These are phyloP conservation scores for Penicillium waksmanii DNA, from an alignment of 495 filamentous ascomycete genomes.

Conservation along the genomic window DNA sequence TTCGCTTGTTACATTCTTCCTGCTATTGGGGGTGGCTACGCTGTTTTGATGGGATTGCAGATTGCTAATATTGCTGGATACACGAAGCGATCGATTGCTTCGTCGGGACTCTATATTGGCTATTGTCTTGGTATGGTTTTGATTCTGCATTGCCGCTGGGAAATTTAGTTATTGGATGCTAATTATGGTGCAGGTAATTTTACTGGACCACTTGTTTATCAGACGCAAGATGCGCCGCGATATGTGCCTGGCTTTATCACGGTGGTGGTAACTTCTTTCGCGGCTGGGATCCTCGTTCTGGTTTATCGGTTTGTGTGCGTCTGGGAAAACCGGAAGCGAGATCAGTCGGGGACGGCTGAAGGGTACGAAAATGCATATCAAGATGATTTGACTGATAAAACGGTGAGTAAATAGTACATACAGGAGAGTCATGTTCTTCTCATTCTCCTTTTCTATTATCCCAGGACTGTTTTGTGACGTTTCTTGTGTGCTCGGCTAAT, in stretches of 20 bases:
- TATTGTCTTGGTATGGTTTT: slow-evolving; percentile 43
- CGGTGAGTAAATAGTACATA: slow-evolving; percentile 3
- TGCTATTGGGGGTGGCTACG: slow-evolving; percentile 27
- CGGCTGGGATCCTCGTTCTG: slow-evolving; percentile 32
- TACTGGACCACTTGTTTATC: slow-evolving; percentile 37
- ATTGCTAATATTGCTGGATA: slow-evolving; percentile 53
- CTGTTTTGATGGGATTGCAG: slow-evolving; percentile 43
- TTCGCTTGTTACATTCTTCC: slow-evolving; percentile 48
- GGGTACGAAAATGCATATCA: slow-evolving; percentile 48
- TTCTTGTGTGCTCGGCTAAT: slow-evolving; percentile 1
- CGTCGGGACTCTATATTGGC: slow-evolving; percentile 43
- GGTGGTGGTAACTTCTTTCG: slow-evolving; percentile 39
- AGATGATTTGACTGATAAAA: slow-evolving; percentile 47
- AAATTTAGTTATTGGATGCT: neutral
- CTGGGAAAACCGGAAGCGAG: slow-evolving; percentile 35
- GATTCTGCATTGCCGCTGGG: neutral
- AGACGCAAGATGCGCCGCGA: slow-evolving; percentile 32
- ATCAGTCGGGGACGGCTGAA: slow-evolving; percentile 31
- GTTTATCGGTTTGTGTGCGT: slow-evolving; percentile 40
- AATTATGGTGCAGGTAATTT: slow-evolving; percentile 30
- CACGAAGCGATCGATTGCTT: slow-evolving; percentile 43
- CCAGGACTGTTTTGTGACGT: neutral
- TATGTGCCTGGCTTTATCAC: slow-evolving; percentile 45
- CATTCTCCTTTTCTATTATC: neutral
- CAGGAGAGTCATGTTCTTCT: neutral